Evolutionary conservation across 306 rosid genomes (phyloP), one percentile per base, ranked within the genome.

Genomic region (Vigna nakashimae): DNA sequence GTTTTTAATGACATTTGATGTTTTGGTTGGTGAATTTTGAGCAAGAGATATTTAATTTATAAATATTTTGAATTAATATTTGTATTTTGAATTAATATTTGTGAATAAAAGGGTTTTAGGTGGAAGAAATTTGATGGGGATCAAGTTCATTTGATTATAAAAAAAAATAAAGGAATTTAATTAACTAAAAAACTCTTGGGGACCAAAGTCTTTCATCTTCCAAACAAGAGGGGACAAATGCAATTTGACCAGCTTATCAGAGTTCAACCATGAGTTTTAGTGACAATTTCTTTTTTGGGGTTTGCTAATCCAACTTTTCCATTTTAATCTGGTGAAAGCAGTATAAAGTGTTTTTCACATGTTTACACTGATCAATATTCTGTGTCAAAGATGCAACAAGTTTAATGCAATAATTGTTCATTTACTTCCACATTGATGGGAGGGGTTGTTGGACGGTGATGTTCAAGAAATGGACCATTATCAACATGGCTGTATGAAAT

Each of bases 331-430:
- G 40, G 57, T 56, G 55, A 73, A 65, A 51, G 65, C 52, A 60
- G 28, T 26, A 75, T 75, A 26, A 3, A 18, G 20, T 7, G 4
- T 52, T 65, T 43, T 14, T 28, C 49, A 24, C 34, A 30, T 28
- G 11, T 12, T 30, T 49, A 49, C 11, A 4, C 22, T 53, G 45
- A 6, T 34, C n/a, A 43, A 50, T 0, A 55, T 68, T 68, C 2
- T 3, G 32, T 17, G 36, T 77, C 9, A 56, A 68, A 1, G 49
- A 60, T 69, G 69, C 17, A 53, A 53, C 57, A 58, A 24, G 38
- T 52, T 67, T 52, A 56, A 67, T 26, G 30, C 56, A 22, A 48
- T 46, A 67, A 17, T 38, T 59, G 38, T 80, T 57, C 16, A 24
- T 42, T 36, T 40, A 28, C 22, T 38, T 46, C 18, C 64, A 45